These are phyloP conservation scores for Paecilomyces variotii DNA, from an alignment of 2,329 filamentous ascomycete genomes.

Conservation along the genomic window DNA sequence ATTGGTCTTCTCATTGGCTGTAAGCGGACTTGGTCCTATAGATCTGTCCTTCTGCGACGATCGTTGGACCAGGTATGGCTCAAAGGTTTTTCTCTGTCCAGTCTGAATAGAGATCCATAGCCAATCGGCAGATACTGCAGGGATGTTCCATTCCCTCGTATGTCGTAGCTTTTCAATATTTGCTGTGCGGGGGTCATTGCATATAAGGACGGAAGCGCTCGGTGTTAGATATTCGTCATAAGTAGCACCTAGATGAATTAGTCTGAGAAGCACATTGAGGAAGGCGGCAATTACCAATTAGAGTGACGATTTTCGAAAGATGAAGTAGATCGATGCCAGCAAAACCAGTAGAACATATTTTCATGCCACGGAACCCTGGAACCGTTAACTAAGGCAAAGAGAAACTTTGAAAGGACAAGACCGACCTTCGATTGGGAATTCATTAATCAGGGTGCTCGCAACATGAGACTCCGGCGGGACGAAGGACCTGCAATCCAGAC, in stretches of 20 bases:
- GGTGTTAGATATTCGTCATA: slow-evolving; percentile 72
- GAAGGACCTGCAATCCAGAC: slow-evolving; percentile 67
- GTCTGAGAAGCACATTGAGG: slow-evolving; percentile 1
- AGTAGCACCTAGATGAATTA: slow-evolving; percentile 49
- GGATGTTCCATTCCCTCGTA: slow-evolving; percentile 66
- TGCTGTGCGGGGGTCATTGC: slow-evolving; percentile 43
- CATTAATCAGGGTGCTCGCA: slow-evolving; percentile 67
- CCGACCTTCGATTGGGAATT: slow-evolving; percentile 55
- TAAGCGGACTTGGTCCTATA: not conserved
- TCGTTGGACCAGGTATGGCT: slow-evolving; percentile 35
- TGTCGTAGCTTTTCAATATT: slow-evolving; percentile 71
- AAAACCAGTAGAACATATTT: slow-evolving; percentile 75
- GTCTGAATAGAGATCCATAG: slow-evolving; percentile 68
- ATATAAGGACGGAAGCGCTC: slow-evolving; percentile 70
- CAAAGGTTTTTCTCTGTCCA: slow-evolving; percentile 41
- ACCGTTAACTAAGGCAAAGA: slow-evolving; percentile 10
- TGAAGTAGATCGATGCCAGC: slow-evolving; percentile 78
- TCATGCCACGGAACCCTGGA: slow-evolving; percentile 58
- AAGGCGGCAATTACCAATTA: slow-evolving; percentile 50
- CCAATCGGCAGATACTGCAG: slow-evolving; percentile 76
- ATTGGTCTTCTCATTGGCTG: not conserved
- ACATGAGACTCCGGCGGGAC: slow-evolving; percentile 62
- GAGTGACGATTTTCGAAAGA: slow-evolving; percentile 64
- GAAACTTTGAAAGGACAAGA: not conserved
- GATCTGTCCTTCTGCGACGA: slow-evolving; percentile 15